Evolutionary conservation across 148 eudicot species (phyloP).

Genomic region (Agrostemma githago): DNA sequence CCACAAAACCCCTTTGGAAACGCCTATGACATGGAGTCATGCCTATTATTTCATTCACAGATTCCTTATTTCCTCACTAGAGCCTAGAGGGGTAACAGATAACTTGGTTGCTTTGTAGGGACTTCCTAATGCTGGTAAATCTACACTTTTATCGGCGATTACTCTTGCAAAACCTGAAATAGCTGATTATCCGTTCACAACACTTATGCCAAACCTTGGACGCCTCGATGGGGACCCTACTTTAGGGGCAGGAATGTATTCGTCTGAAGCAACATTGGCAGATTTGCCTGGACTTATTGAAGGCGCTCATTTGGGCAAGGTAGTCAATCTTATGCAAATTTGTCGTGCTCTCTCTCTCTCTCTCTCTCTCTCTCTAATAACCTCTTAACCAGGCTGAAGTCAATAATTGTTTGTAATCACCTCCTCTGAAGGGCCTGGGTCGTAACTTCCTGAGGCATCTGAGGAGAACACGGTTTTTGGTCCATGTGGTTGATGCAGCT

Average conservation of each 20-base stretch:
- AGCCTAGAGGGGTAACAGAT: not conserved
- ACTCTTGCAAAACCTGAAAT: constrained; percentile 93
- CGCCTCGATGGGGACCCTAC: constrained; percentile 94
- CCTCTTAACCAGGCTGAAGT: constrained; percentile 4
- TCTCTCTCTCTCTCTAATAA: not conserved
- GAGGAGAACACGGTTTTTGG: constrained; percentile 87
- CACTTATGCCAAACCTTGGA: constrained; percentile 98
- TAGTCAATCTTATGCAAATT: constrained; percentile 28
- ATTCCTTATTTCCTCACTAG: not conserved
- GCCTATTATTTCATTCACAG: not conserved
- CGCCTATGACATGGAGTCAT: not conserved
- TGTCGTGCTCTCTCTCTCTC: not conserved
- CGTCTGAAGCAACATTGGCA: constrained; percentile 89
- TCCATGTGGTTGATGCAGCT: constrained; percentile 94
- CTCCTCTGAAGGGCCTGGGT: constrained; percentile 73
- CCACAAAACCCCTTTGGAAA: too few species aligned
- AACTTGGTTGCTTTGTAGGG: constrained; percentile 43
- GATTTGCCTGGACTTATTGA: constrained; percentile 94
- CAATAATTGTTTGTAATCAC: constrained; percentile 11
- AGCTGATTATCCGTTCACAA: constrained; percentile 98
- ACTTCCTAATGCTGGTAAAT: constrained; percentile 98
- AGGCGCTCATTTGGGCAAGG: constrained; percentile 98
- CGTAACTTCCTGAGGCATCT: constrained; percentile 91
- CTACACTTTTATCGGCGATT: constrained; percentile 80
- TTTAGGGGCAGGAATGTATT: constrained; percentile 70